These are phyloP conservation scores for Starmerella scarabaei DNA, from an alignment of 805 yeast species.

Conservation along the genomic window DNA sequence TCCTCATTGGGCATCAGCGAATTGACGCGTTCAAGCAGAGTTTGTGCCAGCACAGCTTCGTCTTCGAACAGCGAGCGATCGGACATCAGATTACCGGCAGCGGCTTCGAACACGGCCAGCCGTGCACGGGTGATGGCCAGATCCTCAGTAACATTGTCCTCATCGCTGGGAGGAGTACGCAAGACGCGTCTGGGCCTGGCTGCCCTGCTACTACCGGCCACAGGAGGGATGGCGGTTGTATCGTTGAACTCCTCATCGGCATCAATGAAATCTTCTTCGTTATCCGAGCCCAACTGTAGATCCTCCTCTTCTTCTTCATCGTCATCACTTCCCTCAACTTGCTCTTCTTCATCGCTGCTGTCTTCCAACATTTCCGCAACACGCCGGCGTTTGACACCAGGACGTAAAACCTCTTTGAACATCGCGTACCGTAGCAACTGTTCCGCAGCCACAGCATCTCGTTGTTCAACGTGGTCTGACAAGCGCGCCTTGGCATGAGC, in stretches of 20 bases:
- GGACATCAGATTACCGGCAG: constrained; percentile 37
- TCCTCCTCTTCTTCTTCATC: constrained; percentile 27
- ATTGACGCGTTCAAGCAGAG: constrained; percentile 33
- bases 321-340: constrained; percentile 15
- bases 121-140: constrained; percentile 38
- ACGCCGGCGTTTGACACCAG: constrained; percentile 28
- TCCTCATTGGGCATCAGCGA: constrained; percentile 32
- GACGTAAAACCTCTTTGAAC: constrained; percentile 54
- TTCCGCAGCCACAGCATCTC: constrained; percentile 79
- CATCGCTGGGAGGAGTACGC: constrained; percentile 16
- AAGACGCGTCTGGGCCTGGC: constrained; percentile 9
- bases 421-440: constrained; percentile 72
- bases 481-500: constrained; percentile 96
- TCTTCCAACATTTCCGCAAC: constrained; percentile 7
- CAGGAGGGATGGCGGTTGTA: constrained; percentile 9
- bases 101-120: constrained; percentile 34
- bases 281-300: constrained; percentile 36
- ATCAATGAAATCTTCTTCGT: constrained; percentile 28
- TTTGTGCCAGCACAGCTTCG: constrained; percentile 32
- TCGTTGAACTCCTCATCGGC: constrained; percentile 12
- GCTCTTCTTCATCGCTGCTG: constrained; percentile 24
- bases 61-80: constrained; percentile 30
- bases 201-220: constrained; percentile 4
- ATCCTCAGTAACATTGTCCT: constrained; percentile 22
- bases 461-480: constrained; percentile 55